Base-by-base conservation (phyloP, 768 basidiomycete genomes). In the Boletus rufocinnamomeus region DNA sequence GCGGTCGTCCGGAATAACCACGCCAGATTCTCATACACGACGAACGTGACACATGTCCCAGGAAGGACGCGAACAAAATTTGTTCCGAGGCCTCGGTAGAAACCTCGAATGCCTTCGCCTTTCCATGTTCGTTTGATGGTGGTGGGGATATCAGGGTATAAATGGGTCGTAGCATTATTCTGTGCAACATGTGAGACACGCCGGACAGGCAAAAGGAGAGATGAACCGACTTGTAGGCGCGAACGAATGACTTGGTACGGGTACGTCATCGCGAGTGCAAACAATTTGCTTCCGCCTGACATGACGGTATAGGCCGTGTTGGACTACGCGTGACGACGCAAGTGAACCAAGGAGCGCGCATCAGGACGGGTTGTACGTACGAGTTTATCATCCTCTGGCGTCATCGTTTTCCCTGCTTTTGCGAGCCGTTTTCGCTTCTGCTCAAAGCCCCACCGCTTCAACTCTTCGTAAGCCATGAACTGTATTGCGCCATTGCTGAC, bases 231-330 rank as follows among this genome's bases (percentile, higher is more conserved):
- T 75, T 98, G 96, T 70, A 98, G 84, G 51, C 95, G 84, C 2
- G 96, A 95, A 54, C 96, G 85, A 43, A 99, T 81, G 45, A 99
- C 97, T 76, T 99, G 97, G 72, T 98, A 98, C 9, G 97, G 97
- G 72, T 99, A 99, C 35, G 97, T 99, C 23, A 86, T 63, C 6
- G 84, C 75, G 43, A 98, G 83, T 1, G 97, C 93, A 23, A 82
- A 81, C 6, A 97, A 75, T 74, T 98, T 98, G 63, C 94, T 95
- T 25, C 84, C 81, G 21, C 92, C 96, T 0, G 93, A 96, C 84
- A 98, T 96, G 40, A 91, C 61, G 9, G 94, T 92, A 76, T 98
- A 98, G 34, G 93, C 81, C 34, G 85, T 80, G 69, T 98, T 98
- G 19, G 93, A 91, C 96, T 98, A 66, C 0, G 48, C 16, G 30